Base-by-base conservation (phyloP, 169 alveolate species). In the Babesia gibsoni region DNA sequence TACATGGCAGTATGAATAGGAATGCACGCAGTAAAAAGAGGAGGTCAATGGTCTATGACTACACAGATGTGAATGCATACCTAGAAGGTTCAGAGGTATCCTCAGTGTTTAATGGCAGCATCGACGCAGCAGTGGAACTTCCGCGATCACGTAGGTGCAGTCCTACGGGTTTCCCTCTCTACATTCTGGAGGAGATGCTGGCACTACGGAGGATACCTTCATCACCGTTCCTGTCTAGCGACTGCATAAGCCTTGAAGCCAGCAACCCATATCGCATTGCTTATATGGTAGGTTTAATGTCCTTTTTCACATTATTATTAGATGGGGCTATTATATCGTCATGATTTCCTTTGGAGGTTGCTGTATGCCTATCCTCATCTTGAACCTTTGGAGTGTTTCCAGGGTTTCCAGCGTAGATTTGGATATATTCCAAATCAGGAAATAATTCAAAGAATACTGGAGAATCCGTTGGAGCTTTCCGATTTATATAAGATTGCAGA, bases 341-440 rank as follows among this genome's bases (percentile, higher is more conserved):
- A 69, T 20, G 81, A 69, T 30, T 69, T 69, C 27, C 20, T 69
- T 8, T 69, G 81, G 81, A 39, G 61, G 41, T 35, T 69, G 33
- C 43, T 54, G 0, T 33, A 69, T 29, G 63, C 64, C 37, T 43
- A 69, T 39, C 59, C 59, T 2, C 25, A 53, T 36, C 41, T 56
- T n/a, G 73, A 58, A 10, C 73, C 69, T 9, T 7, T 45, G 14
- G 9, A 10, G 29, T 58, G 39, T 8, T 45, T 69, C 23, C 53
- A 57, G 25, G 41, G 37, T 3, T 20, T 16, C 23, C 18, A 32
- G 29, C 37, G 72, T 20, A 14, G 12, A 10, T 61, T 27, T 32
- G 56, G 59, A 0, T 7, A 29, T 6, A 20, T 36, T 0, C 30
- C 30, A 1, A 69, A 6, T 12, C 27, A 2, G 1, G 49, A 32